Evolutionary conservation across 768 basidiomycete genomes (phyloP).

Genomic region (Mycena latifolia): DNA sequence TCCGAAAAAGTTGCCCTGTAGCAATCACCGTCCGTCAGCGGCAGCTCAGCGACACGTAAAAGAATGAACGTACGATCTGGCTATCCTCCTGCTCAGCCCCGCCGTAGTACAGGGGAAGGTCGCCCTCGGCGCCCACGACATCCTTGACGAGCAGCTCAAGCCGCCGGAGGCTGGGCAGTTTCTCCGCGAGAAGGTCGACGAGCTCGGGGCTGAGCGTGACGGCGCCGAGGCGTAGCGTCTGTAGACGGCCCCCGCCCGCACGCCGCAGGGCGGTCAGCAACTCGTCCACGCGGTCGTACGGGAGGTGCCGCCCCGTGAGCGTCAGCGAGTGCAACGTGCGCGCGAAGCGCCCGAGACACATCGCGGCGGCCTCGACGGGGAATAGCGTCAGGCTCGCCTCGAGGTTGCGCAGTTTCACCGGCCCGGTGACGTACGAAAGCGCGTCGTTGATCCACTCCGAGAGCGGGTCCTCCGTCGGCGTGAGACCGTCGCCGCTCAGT

Average conservation of each 20-base stretch:
- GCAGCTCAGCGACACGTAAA: not conserved
- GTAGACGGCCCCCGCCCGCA: slow-evolving; percentile 40
- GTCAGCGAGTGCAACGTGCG: slow-evolving; percentile 49
- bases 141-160: slow-evolving; percentile 56
- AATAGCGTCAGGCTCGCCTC: slow-evolving; percentile 52
- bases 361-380: slow-evolving; percentile 50
- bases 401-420: slow-evolving; percentile 46
- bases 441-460: slow-evolving; percentile 52
- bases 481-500: slow-evolving; percentile 49
- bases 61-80: slow-evolving; percentile 39
- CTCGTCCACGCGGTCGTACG: slow-evolving; percentile 50
- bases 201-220: slow-evolving; percentile 57
- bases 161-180: slow-evolving; percentile 47
- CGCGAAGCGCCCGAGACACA: slow-evolving; percentile 50
- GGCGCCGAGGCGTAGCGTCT: slow-evolving; percentile 53
- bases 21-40: not conserved
- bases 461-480: slow-evolving; percentile 47
- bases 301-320: slow-evolving; percentile 55
- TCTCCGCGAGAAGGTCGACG: slow-evolving; percentile 54
- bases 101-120: slow-evolving; percentile 28
- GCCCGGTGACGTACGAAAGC: slow-evolving; percentile 40
- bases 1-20: slow-evolving; percentile 46
- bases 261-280: slow-evolving; percentile 42
- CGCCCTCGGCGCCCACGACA: slow-evolving; percentile 47
- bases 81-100: slow-evolving; percentile 36